Evolutionary conservation across 768 basidiomycete species (phyloP), one percentile per base, ranked within the genome.

Genomic region (Lenzites betulinus): DNA sequence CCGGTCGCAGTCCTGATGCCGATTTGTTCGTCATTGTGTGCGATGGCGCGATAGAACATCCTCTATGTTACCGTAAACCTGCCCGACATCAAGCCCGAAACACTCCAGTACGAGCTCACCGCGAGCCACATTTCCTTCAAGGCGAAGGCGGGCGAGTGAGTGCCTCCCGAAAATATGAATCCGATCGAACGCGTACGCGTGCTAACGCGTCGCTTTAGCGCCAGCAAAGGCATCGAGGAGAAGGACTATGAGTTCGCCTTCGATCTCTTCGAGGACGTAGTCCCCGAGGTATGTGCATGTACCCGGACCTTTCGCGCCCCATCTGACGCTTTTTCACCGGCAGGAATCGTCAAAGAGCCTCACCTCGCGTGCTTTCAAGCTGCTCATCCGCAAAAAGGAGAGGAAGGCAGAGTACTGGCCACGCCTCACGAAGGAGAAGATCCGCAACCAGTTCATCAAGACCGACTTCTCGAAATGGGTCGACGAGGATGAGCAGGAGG

Each of bases 391-490:
- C 74, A 98, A 98, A 77, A 93, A 93, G 74, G 86, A 87, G 58
- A 68, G 72, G 30, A 76, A 87, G 70, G 71, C 76, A 15, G 96
- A 94, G 66, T 98, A 83, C 75, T 98, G 96, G 96, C 92, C 93
- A 25, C 84, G 95, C 59, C 79, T 98, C 52, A 94, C 92, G 48
- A 94, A 96, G 75, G 90, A 91, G 61, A 95, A 94, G 75, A 70
- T 83, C 61, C 92, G 83, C 75, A 85, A 81, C 51, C 78, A 86
- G 58, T 95, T 85, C 76, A 78, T 98, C 75, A 98, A 97, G 83
- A 97, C 94, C 46, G 93, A 98, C 75, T 98, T 98, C 73, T 80
- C 80, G 65, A 96, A 92, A 78, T 98, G 95, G 95, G 89, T 90
- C 42, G 95, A 98, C 70, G 95, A 98, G 78, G 96, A 98, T 71